Conservation (phyloP, 257 asterid species). For the Lycium ferocissimum region DNA sequence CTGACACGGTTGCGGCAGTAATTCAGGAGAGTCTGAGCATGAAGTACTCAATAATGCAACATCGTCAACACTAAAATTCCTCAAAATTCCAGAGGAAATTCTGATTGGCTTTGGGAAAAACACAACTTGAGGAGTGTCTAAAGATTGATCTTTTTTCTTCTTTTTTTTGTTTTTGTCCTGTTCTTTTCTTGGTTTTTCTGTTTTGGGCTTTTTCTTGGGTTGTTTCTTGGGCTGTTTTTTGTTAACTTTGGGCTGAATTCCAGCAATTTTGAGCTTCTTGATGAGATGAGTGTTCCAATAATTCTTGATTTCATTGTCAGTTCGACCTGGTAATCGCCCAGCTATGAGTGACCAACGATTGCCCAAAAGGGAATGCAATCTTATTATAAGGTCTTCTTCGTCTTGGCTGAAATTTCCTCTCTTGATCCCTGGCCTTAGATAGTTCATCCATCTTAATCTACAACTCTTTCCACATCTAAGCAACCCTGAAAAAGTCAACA, state of each 20-base stretch:
- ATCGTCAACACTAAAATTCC: neutral
- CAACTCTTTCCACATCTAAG: slow-evolving; percentile 44
- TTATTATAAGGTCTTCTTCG: slow-evolving; percentile 41
- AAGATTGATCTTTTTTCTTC: neutral
- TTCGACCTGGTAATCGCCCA: slow-evolving; percentile 43
- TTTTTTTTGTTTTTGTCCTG: neutral
- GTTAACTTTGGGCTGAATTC: slow-evolving; percentile 25
- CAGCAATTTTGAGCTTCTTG: slow-evolving; percentile 33
- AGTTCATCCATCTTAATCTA: slow-evolving; percentile 46
- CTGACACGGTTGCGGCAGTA: neutral
- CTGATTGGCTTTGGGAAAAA: slow-evolving; percentile 30
- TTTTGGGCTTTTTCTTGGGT: slow-evolving; percentile 12
- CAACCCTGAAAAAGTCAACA: slow-evolving; percentile 17
- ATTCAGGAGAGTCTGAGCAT: neutral
- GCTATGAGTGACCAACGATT: slow-evolving; percentile 47
- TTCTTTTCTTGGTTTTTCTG: neutral
- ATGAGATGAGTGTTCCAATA: slow-evolving; percentile 39
- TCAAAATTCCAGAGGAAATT: neutral
- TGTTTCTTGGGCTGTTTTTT: slow-evolving; percentile 4
- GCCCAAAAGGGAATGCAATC: slow-evolving; percentile 40
- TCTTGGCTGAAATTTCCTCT: slow-evolving; percentile 40
- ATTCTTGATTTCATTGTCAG: slow-evolving; percentile 44
- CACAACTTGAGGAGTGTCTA: neutral
- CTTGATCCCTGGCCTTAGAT: slow-evolving; percentile 41
- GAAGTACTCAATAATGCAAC: slow-evolving; percentile 3